Evolutionary conservation across 495 filamentous ascomycete genomes (phyloP).

Genomic region (Xylaria intraflava): DNA sequence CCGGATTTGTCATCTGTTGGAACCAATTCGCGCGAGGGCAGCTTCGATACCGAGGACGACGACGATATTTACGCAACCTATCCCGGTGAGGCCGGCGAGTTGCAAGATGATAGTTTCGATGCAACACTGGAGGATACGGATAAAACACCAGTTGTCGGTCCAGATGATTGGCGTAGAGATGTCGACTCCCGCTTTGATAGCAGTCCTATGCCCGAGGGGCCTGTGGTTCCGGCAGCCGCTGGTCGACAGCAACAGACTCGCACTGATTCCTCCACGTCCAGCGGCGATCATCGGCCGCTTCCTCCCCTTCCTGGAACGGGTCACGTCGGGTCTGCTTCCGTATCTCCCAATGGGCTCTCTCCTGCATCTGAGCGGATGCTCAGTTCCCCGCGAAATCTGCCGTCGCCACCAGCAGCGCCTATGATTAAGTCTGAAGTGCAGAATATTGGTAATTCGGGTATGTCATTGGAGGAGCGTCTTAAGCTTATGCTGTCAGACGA

Average conservation of each 20-base stretch:
- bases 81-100: constrained; percentile 55
- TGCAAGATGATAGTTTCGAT: constrained; percentile 86
- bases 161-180: constrained; percentile 88
- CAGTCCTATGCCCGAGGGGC: constrained; percentile 53
- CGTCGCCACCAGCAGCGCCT: constrained; percentile 59
- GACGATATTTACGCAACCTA: constrained; percentile 50
- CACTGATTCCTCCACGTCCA: constrained; percentile 62
- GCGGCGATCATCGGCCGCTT: constrained; percentile 65
- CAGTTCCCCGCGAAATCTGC: constrained; percentile 54
- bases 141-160: constrained; percentile 93
- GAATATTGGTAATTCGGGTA: constrained; percentile 57
- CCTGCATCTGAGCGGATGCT: constrained; percentile 58
- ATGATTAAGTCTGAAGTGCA: constrained; percentile 65
- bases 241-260: constrained; percentile 43
- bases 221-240: constrained; percentile 17
- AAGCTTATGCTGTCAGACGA: constrained; percentile 69
- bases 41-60: constrained; percentile 74
- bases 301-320: constrained; percentile 61
- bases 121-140: constrained; percentile 89
- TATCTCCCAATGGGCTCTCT: constrained; percentile 43
- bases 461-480: constrained; percentile 76
- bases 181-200: constrained; percentile 69
- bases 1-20: constrained; percentile 86
- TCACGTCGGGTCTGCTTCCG: constrained; percentile 29
- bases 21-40: constrained; percentile 80